Evolutionary conservation across 192 early-diverging fungal species (phyloP).

Genomic region (Backusella psychrophila): DNA sequence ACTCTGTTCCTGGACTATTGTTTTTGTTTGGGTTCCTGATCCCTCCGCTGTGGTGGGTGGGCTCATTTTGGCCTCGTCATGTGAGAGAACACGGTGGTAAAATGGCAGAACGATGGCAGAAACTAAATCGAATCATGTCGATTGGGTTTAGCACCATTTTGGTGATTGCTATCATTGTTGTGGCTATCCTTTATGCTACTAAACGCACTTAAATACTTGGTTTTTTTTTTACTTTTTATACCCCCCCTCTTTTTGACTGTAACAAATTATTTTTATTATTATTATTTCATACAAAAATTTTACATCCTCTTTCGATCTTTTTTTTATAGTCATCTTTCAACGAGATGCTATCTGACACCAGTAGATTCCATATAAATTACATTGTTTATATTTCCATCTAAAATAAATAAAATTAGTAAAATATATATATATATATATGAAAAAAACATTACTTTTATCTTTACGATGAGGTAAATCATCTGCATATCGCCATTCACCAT

Average conservation of each 20-base stretch:
- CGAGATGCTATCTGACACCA: not conserved
- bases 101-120: slow-evolving; percentile 30
- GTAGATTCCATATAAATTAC: not conserved
- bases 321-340: not conserved
- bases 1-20: slow-evolving; percentile 14
- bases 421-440: too few relatives aligned
- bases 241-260: not conserved
- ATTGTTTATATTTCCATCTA: slow-evolving; percentile 12
- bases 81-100: slow-evolving; percentile 18
- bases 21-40: slow-evolving; percentile 27
- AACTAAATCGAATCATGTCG: slow-evolving; percentile 26
- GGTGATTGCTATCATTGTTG: slow-evolving; percentile 18
- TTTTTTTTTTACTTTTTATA: not conserved
- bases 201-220: not conserved
- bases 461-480: slow-evolving; percentile 30
- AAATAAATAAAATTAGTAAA: not conserved
- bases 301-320: not conserved
- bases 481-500: slow-evolving; percentile 42
- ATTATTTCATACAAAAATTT: not conserved
- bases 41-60: slow-evolving; percentile 31
- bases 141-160: slow-evolving; percentile 26
- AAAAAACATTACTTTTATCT: slow-evolving; percentile 30
- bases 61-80: slow-evolving; percentile 23
- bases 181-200: slow-evolving; percentile 8
- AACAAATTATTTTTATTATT: not conserved